Conservation (phyloP, 495 filamentous ascomycete species). For the Aspergillus avenaceus region DNA sequence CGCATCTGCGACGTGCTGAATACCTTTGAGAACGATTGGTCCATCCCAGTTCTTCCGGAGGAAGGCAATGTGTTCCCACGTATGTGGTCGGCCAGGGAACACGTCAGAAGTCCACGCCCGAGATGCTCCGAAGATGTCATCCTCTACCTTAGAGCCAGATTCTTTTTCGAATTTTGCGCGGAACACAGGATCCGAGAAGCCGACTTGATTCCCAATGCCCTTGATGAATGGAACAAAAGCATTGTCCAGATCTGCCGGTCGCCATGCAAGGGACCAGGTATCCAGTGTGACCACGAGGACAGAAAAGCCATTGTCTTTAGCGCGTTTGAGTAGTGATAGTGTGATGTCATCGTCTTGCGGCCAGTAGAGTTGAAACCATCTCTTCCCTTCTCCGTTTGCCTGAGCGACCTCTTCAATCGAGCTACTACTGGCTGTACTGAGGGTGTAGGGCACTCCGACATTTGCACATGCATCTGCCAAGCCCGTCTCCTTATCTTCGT, state of each 20-base stretch:
- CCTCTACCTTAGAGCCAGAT: slow-evolving; percentile 43
- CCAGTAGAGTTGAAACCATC: slow-evolving; percentile 71
- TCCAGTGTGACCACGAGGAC: slow-evolving; percentile 44
- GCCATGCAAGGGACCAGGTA: slow-evolving; percentile 45
- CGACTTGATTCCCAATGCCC: slow-evolving; percentile 40
- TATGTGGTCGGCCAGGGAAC: slow-evolving; percentile 47
- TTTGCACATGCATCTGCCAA: slow-evolving; percentile 50
- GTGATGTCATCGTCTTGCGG: slow-evolving; percentile 57
- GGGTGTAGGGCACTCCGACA: slow-evolving; percentile 50
- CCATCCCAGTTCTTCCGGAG: slow-evolving; percentile 58
- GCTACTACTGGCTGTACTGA: slow-evolving; percentile 53
- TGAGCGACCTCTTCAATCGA: slow-evolving; percentile 53
- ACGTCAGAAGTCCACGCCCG: slow-evolving; percentile 47
- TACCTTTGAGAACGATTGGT: slow-evolving; percentile 49
- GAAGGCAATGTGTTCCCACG: slow-evolving; percentile 56
- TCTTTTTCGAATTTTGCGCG: slow-evolving; percentile 48
- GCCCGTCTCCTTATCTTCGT: slow-evolving; percentile 50
- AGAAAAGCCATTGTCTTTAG: slow-evolving; percentile 47
- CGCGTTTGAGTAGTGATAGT: slow-evolving; percentile 55
- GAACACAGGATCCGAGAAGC: slow-evolving; percentile 59
- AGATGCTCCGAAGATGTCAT: slow-evolving; percentile 41
- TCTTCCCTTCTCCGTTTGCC: slow-evolving; percentile 35
- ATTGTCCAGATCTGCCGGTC: slow-evolving; percentile 61
- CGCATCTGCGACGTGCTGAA: slow-evolving; percentile 49
- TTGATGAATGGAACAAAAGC: slow-evolving; percentile 51